Percentiles rank a stretch among this genome's conserved stretches.
These are phyloP conservation scores for Prunus dulcis DNA, from an alignment of 306 rosid species.

Conservation along the genomic window DNA sequence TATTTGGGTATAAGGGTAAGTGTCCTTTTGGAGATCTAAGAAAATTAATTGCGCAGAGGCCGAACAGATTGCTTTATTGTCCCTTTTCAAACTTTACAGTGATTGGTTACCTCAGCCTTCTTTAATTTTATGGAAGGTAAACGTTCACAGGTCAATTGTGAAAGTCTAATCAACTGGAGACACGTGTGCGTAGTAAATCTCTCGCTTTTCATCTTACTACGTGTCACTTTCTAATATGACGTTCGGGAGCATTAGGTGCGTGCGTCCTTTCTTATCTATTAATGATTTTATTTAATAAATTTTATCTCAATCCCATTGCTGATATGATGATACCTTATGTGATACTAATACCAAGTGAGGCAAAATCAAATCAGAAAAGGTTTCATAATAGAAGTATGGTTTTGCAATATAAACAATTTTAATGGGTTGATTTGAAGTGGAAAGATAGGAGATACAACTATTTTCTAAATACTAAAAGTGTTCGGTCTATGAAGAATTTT, in stretches of 20 bases:
- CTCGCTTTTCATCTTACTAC: background rate
- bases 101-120: constrained; percentile 5
- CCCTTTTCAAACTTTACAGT: constrained; percentile 17
- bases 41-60: background rate
- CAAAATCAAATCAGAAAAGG: too few species aligned
- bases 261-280: too few species aligned
- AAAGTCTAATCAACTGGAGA: background rate
- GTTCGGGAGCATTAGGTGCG: too few species aligned
- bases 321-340: too few species aligned
- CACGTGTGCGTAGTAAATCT: background rate
- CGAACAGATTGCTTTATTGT: constrained; percentile 36
- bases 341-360: too few species aligned
- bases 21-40: constrained; percentile 23
- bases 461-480: too few species aligned
- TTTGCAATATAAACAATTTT: too few species aligned
- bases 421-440: too few species aligned
- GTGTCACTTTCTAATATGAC: background rate
- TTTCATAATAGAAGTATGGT: too few species aligned
- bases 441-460: too few species aligned
- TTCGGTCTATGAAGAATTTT: too few species aligned
- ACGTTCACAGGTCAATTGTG: background rate
- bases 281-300: background rate
- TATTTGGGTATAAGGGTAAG: constrained; percentile 3
- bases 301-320: background rate
- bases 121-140: background rate